phyloP scores from a whole-genome alignment of 31 red algal species.

The Asparagopsis taxiformis region DNA sequence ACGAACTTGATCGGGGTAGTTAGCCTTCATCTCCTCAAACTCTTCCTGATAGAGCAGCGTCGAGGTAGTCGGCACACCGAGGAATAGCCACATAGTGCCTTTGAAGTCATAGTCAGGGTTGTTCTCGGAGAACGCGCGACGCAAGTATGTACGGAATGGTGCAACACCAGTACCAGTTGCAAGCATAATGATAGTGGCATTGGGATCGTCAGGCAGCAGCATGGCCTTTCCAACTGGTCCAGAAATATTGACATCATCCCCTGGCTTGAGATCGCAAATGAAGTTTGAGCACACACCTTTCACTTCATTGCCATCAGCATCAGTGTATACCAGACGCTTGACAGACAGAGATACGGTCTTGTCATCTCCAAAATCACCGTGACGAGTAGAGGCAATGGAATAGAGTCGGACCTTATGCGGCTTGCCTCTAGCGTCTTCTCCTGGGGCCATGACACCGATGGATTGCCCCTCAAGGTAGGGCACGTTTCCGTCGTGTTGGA shows the following conservation, averaged over 20 bases:
- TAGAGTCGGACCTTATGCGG: slow-evolving; percentile 92
- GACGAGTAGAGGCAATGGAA: slow-evolving; percentile 92
- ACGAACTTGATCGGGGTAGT: slow-evolving; percentile 81
- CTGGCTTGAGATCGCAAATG: slow-evolving; percentile 90
- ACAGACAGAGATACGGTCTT: slow-evolving; percentile 90
- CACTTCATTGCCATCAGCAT: slow-evolving; percentile 88
- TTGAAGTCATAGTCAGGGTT: slow-evolving; percentile 90
- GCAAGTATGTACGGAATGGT: slow-evolving; percentile 94
- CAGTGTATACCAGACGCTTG: slow-evolving; percentile 90
- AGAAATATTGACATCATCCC: slow-evolving; percentile 83
- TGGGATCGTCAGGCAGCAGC: slow-evolving; percentile 94
- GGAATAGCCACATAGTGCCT: slow-evolving; percentile 95
- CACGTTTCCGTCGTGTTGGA: slow-evolving; percentile 90
- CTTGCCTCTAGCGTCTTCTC: slow-evolving; percentile 81
- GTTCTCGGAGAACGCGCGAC: slow-evolving; percentile 85
- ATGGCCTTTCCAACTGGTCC: slow-evolving; percentile 95
- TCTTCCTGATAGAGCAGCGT: slow-evolving; percentile 88
- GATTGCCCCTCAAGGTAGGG: slow-evolving; percentile 97
- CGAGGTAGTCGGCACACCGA: slow-evolving; percentile 91
- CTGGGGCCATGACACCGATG: slow-evolving; percentile 91
- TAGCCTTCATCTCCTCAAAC: slow-evolving; percentile 94
- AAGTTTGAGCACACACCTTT: slow-evolving; percentile 96
- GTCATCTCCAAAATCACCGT: slow-evolving; percentile 92
- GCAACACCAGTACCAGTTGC: slow-evolving; percentile 97
- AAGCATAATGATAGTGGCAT: slow-evolving; percentile 98